Evolutionary conservation across 495 filamentous ascomycete species (phyloP), one percentile per base, ranked within the genome.

Genomic region (Penicillium diatomitis): DNA sequence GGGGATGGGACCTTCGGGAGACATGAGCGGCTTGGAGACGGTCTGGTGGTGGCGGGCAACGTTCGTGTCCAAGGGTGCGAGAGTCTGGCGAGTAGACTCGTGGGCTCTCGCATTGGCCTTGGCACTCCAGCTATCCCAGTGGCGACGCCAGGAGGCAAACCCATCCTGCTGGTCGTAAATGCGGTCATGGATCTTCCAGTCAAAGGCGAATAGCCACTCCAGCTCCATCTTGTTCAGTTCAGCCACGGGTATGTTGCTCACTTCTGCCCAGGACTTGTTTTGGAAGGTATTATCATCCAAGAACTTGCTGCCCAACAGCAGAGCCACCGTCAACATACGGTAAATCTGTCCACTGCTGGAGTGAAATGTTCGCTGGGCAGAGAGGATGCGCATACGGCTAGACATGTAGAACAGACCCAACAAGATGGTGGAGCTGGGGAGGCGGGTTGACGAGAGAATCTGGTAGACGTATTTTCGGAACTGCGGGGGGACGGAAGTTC

Each of bases 281-380:
- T 96, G 90, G 68, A 97, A 99, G 10, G 92, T 99, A 68, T 97
- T 97, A 67, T 99, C 92, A 61, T 99, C 92, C 47, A 97, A 67
- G 60, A 99, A 99, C 70, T 99, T 99, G 74, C 90, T 96, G 44
- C 90, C 92, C 32, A 99, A 78, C 37, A 99, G 73, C 32, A 99
- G 76, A 10, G 85, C 76, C 46, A 90, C 85, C 9, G 90, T 96
- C 46, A 97, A 77, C 80, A 96, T 87, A 44, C 89, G 84, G 74
- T 92, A 95, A 46, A 94, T 79, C 58, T 91, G 82, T 38, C 82
- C 83, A 61, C 83, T 83, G 53, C 76, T 76, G 10, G 80, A 66
- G 41, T 70, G 72, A 61, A 74, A 80, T 34, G 75, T 68, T 9
- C 79, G 79, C 29, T 66, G 62, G 11, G 72, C 68, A 34, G 80